These are phyloP conservation scores for Fagus sylvatica DNA, from an alignment of 306 rosid genomes.

Conservation along the genomic window DNA sequence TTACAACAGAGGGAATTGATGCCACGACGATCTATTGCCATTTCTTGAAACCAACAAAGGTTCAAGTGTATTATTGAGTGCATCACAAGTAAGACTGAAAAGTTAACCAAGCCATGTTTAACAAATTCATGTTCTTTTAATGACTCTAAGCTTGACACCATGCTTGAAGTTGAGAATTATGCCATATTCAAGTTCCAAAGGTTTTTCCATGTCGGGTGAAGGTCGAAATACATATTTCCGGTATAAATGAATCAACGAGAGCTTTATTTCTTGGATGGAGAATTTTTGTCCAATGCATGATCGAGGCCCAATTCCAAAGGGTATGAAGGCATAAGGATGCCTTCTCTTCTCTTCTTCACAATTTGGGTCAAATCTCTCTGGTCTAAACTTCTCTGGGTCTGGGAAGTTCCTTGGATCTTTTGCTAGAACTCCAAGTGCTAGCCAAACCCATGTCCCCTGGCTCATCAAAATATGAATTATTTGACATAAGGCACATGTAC, in stretches of 20 bases:
- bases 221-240: constrained; percentile 70
- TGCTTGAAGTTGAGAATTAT: constrained; percentile 85
- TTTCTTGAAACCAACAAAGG: neutral
- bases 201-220: constrained; percentile 80
- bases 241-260: constrained; percentile 77
- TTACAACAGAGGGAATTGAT: too few relatives aligned
- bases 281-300: constrained; percentile 90
- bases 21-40: neutral
- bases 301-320: constrained; percentile 92
- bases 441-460: constrained; percentile 99
- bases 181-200: constrained; percentile 81
- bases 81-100: neutral
- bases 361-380: constrained; percentile 85
- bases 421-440: constrained; percentile 84
- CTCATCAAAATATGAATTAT: constrained; percentile 8
- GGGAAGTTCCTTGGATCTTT: constrained; percentile 83
- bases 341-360: constrained; percentile 73
- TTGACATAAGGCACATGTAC: neutral
- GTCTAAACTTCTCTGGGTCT: constrained; percentile 90
- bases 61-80: neutral
- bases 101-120: neutral
- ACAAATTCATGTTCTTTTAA: constrained; percentile 36
- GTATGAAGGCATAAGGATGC: constrained; percentile 83
- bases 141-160: constrained; percentile 70
- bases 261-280: constrained; percentile 79